These are phyloP conservation scores for Suhomyces chickasaworum DNA, from an alignment of 1,139 yeast species.

Conservation along the genomic window DNA sequence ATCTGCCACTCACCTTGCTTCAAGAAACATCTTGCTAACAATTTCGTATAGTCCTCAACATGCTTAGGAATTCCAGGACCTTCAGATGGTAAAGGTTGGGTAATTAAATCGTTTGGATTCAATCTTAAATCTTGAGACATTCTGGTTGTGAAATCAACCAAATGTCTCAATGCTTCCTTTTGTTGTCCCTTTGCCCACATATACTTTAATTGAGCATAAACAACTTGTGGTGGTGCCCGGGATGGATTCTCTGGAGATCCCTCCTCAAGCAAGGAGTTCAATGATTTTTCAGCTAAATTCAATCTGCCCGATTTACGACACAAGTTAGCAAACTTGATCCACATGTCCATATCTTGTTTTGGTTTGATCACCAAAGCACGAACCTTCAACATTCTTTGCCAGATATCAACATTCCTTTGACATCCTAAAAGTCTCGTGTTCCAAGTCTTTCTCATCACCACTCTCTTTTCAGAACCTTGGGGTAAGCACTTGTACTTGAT, in stretches of 20 bases:
- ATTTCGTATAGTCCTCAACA: conserved; percentile 80
- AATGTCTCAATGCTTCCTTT: conserved; percentile 79
- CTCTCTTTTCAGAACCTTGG: conserved; percentile 75
- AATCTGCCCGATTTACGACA: conserved; percentile 93
- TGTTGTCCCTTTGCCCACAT: conserved; percentile 97
- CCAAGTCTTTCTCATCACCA: conserved; percentile 89
- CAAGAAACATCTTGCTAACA: conserved; percentile 90
- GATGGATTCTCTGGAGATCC: conserved; percentile 64
- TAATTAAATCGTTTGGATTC: conserved; percentile 76
- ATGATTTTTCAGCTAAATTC: conserved; percentile 89
- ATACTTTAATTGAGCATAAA: conserved; percentile 92
- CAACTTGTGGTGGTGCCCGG: conserved; percentile 92
- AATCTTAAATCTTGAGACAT: conserved; percentile 87
- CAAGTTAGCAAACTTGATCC: conserved; percentile 96
- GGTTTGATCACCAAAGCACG: conserved; percentile 93
- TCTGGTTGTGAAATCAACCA: conserved; percentile 87
- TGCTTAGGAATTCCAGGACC: conserved; percentile 75
- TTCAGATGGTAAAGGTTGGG: conserved; percentile 82
- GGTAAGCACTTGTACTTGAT: conserved; percentile 85
- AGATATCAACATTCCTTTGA: conserved; percentile 94
- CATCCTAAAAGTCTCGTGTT: conserved; percentile 89
- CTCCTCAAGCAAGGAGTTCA: conserved; percentile 71
- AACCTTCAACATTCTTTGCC: conserved; percentile 96
- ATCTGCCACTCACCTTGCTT: conserved; percentile 99
- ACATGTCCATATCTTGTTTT: conserved; percentile 95